Evolutionary conservation across 2,329 filamentous ascomycete genomes (phyloP).

Genomic region (Arthroderma sp.): DNA sequence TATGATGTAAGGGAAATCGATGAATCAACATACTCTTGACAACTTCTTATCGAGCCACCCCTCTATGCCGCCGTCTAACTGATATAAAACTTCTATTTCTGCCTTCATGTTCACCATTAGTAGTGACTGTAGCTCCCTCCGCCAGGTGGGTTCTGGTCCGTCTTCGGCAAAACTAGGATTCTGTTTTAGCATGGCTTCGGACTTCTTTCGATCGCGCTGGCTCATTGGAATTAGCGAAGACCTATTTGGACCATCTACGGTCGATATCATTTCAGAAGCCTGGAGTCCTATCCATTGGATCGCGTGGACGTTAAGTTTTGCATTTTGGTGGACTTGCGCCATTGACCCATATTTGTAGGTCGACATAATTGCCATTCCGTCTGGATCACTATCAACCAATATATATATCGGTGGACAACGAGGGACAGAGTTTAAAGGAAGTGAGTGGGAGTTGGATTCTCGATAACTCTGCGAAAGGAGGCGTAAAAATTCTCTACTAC

Average conservation of each 20-base stretch:
- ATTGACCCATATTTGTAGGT: slow-evolving; percentile 52
- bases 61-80: slow-evolving; percentile 31
- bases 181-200: slow-evolving; percentile 41
- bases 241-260: slow-evolving; percentile 15
- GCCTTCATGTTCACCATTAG: slow-evolving; percentile 51
- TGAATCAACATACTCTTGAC: not conserved
- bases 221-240: slow-evolving; percentile 37
- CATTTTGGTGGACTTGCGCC: slow-evolving; percentile 43
- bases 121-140: slow-evolving; percentile 47
- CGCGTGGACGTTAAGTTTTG: slow-evolving; percentile 34
- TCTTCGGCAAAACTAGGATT: slow-evolving; percentile 33
- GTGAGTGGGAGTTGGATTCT: not conserved
- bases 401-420: slow-evolving; percentile 33
- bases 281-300: slow-evolving; percentile 50
- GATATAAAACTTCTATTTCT: slow-evolving; percentile 47
- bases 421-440: not conserved
- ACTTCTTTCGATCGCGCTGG: slow-evolving; percentile 43
- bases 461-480: slow-evolving; percentile 27
- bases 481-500: slow-evolving; percentile 44
- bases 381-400: slow-evolving; percentile 50
- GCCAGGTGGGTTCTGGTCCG: slow-evolving; percentile 36
- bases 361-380: slow-evolving; percentile 50
- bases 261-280: slow-evolving; percentile 28
- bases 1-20: not conserved
- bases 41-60: slow-evolving; percentile 31